Base-by-base conservation (phyloP, 2,329 filamentous ascomycete species). In the Penicillium sp. region DNA sequence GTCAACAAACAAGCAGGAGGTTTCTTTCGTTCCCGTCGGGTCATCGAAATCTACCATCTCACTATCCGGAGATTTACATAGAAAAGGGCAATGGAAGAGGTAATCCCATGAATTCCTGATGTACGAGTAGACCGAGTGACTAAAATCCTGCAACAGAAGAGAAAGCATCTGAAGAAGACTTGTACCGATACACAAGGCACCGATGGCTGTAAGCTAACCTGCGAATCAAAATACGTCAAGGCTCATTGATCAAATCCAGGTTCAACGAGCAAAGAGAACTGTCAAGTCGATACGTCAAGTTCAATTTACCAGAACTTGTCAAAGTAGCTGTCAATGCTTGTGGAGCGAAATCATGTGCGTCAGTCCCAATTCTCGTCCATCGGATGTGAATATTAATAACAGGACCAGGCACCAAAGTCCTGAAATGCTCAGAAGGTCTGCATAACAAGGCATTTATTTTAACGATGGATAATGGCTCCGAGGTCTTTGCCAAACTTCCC, bases 381-480 rank as follows among this genome's bases (percentile, higher is more conserved):
- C 18, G 18, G 18, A 5, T 22, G 34, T 9, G 17, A 30, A 36
- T 9, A 11, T 9, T 5, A 27, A 22, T 22, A 26, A n/a, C n/a
- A n/a, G n/a, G n/a, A n/a, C n/a, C 15, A 59, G 52, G 56, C 30
- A 56, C 39, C 35, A 57, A 45, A 42, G 37, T 62, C 20, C 30
- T 44, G 5, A 62, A 61, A 44, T 57, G 55, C 15, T 31, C 45
- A 2, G 61, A 65, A 44, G 61, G 61, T 1, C 42, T 56, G 13
- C 52, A 53, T 39, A 65, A 59, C 41, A 48, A 64, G 55, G 59
- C 58, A n/a, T 62, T 67, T 32, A 37, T 59, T 3, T 43, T 67
- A 40, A 54, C 47, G n/a, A 56, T 59, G 52, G 47, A 57, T 27
- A 56, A 59, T 40, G 56, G 54, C 3, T 30, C 31, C 0, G 55